Conservation (phyloP, 2,329 filamentous ascomycete genomes). For the Parascedosporium putredinis region DNA sequence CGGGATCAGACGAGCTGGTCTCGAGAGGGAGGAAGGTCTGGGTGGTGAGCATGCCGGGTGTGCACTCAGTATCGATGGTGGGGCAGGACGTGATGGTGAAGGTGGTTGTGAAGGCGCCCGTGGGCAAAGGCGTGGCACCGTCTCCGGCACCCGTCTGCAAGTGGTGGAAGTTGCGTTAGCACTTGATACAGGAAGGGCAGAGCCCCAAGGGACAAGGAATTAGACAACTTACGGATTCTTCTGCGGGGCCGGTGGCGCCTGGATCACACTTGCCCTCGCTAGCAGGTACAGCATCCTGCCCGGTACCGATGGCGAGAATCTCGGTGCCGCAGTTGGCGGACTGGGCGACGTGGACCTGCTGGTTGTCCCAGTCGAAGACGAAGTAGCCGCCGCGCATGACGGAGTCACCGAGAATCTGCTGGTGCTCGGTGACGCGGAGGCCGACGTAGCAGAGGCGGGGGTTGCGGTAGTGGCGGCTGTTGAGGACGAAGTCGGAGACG, state of each 20-base stretch:
- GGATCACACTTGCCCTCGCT: slow-evolving; percentile 23
- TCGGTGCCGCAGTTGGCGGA: slow-evolving; percentile 29
- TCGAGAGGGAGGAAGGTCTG: background rate
- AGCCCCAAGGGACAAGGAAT: background rate
- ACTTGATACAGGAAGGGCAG: background rate
- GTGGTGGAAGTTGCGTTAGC: background rate
- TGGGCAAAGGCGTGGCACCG: background rate
- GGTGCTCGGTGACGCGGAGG: slow-evolving; percentile 25
- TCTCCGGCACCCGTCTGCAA: background rate
- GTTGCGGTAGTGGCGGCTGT: slow-evolving; percentile 21
- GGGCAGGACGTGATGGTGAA: slow-evolving; percentile 6
- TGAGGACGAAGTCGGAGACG: slow-evolving; percentile 38
- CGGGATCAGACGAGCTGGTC: background rate
- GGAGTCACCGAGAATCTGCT: slow-evolving; percentile 33
- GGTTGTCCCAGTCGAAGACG: slow-evolving; percentile 35
- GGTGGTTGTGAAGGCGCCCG: slow-evolving; percentile 6
- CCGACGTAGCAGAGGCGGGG: slow-evolving; percentile 29
- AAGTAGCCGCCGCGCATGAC: slow-evolving; percentile 34
- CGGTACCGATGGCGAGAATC: slow-evolving; percentile 25
- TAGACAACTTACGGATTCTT: slow-evolving; percentile 1
- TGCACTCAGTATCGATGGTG: background rate
- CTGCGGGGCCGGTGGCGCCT: background rate
- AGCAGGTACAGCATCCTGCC: slow-evolving; percentile 21
- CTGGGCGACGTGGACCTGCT: slow-evolving; percentile 29
- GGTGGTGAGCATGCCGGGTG: background rate